Base-by-base conservation (phyloP, 192 early-diverging fungal genomes). In the Obelidium mucronatum region DNA sequence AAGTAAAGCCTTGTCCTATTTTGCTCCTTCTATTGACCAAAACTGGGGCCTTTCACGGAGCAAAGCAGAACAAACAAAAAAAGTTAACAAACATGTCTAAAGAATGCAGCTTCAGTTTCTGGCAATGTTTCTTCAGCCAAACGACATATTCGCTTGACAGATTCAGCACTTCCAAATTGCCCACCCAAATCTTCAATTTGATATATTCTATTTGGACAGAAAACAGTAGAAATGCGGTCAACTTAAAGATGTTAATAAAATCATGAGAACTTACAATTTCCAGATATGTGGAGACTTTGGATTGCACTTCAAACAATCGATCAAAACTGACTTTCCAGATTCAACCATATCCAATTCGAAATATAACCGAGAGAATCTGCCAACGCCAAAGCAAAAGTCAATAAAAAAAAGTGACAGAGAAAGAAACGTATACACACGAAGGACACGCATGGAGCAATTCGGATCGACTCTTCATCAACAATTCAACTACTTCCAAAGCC, bases 321-420 rank as follows among this genome's bases (percentile, higher is more conserved):
- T 8, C 52, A 72, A 26, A 34, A 55, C 3, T 6, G 24, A 11
- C 39, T 72, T 72, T 22, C 30, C 69, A 34, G 35, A 5, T 11
- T 72, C 54, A 24, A 72, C 35, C 13, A 51, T n/a, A 58, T 72
- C 35, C 30, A 36, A 37, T 58, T 72, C 69, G 35, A 72, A 58
- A 36, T 58, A 72, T 3, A 52, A 5, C 37, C 58, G 55, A 5
- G 69, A 44, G 53, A 72, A 58, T 22, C 69, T 72, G 35, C 4
- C 54, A n/a, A n/a, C n/a, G n/a, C n/a, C n/a, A n/a, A n/a, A n/a
- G 52, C 31, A 39, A 64, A 54, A 58, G n/a, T 8, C 3, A 58
- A 8, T 24, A 15, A 26, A 59, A 3, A 58, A 24, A 13, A 30
- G 48, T 30, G 13, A 8, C 40, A 4, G 3, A 54, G 17, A 40